Evolutionary conservation across 768 basidiomycete species (phyloP).

Genomic region (Suillus sp.): DNA sequence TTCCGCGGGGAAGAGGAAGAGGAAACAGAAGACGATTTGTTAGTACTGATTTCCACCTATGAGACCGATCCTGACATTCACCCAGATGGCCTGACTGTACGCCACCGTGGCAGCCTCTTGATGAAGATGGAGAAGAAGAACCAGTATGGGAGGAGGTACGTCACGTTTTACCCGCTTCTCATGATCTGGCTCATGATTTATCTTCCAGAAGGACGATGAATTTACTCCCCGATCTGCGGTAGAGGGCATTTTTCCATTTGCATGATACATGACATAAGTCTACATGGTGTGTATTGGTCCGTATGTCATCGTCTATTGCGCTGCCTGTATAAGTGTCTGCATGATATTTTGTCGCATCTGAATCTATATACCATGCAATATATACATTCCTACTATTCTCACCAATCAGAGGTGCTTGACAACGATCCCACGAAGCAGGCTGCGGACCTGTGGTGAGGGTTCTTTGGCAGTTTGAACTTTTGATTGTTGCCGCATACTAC

Average conservation of each 20-base stretch:
- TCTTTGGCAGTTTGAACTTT: background rate
- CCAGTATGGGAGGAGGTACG: slow-evolving; percentile 4
- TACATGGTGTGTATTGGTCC: background rate
- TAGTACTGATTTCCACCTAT: slow-evolving; percentile 10
- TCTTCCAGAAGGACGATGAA: slow-evolving; percentile 1
- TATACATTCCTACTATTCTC: background rate
- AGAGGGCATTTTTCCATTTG: background rate
- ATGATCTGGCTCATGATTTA: background rate
- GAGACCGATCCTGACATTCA: background rate
- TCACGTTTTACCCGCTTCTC: background rate
- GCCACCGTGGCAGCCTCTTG: slow-evolving; percentile 28
- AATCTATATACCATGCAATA: background rate
- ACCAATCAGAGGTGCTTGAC: background rate
- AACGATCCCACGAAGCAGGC: background rate
- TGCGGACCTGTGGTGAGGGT: background rate
- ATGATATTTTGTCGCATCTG: background rate
- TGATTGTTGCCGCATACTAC: background rate
- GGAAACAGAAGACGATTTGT: slow-evolving; percentile 19
- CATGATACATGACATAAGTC: background rate
- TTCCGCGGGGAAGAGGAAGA: slow-evolving; percentile 18
- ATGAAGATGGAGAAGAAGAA: slow-evolving; percentile 30
- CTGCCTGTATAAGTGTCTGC: slow-evolving; percentile 2
- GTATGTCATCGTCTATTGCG: too few relatives aligned
- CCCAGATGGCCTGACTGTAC: slow-evolving; percentile 26
- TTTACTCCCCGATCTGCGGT: background rate